These are phyloP conservation scores for Yarrowia sp. DNA, from an alignment of 805 yeast genomes.

Conservation along the genomic window DNA sequence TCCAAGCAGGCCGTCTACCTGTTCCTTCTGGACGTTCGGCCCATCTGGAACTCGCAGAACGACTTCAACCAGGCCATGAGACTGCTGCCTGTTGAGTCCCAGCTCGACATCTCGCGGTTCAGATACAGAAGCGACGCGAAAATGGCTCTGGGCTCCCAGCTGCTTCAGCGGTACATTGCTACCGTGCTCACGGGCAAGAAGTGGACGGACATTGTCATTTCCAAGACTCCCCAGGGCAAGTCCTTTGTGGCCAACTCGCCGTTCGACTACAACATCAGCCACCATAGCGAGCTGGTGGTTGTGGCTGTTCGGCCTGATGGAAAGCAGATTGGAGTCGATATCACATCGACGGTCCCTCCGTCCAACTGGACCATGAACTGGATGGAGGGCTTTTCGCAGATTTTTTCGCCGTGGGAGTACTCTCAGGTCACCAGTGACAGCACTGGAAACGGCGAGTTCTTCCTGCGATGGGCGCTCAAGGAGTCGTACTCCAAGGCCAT, in stretches of 20 bases:
- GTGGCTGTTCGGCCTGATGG: constrained; percentile 51
- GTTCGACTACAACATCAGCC: constrained; percentile 63
- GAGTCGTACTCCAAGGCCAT: constrained; percentile 74
- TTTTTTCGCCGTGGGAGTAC: constrained; percentile 11
- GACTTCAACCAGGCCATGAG: constrained; percentile 61
- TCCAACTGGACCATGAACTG: constrained; percentile 33
- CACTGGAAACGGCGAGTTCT: constrained; percentile 38
- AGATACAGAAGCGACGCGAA: constrained; percentile 51
- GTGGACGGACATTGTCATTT: constrained; percentile 46
- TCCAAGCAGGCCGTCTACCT: constrained; percentile 23
- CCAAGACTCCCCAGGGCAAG: constrained; percentile 60
- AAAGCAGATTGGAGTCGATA: constrained; percentile 56
- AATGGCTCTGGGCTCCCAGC: constrained; percentile 55
- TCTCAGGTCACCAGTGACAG: constrained; percentile 10
- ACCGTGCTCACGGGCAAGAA: constrained; percentile 47
- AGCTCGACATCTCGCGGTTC: constrained; percentile 53
- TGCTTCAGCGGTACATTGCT: constrained; percentile 57
- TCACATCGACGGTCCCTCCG: constrained; percentile 51
- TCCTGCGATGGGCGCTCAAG: constrained; percentile 76
- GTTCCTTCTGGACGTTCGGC: constrained; percentile 37
- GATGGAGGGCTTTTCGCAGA: constrained; percentile 34
- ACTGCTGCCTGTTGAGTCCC: constrained; percentile 54
- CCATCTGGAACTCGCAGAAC: constrained; percentile 48
- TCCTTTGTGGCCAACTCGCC: constrained; percentile 54
- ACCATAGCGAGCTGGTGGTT: constrained; percentile 60